Percentiles rank a stretch among this genome's conserved stretches.
These are phyloP conservation scores for Sporothrix brunneoviolacea DNA, from an alignment of 2,329 filamentous ascomycete species.

Conservation along the genomic window DNA sequence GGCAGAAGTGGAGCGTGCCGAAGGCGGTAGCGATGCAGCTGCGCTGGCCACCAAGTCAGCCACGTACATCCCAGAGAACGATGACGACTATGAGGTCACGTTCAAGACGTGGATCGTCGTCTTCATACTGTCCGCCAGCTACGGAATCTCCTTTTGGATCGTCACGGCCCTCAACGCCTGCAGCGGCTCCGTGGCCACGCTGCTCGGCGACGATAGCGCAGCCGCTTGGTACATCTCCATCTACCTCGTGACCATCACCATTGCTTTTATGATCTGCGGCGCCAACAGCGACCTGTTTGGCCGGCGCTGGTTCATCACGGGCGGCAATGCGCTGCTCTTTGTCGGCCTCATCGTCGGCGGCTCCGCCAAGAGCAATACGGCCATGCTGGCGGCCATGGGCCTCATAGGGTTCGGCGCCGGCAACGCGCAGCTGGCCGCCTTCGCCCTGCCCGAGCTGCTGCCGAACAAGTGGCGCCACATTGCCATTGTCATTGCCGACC, in stretches of 20 bases:
- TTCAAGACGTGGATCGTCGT: conserved; percentile 36
- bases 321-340: conserved; percentile 34
- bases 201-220: conserved; percentile 28
- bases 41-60: too few relatives aligned
- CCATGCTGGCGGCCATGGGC: conserved; percentile 33
- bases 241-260: conserved; percentile 35
- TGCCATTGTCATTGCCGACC: conserved; percentile 36
- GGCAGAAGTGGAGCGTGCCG: too few relatives aligned
- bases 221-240: conserved; percentile 30
- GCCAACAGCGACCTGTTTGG: conserved; percentile 42
- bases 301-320: conserved; percentile 38
- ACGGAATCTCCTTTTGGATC: conserved; percentile 35
- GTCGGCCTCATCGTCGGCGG: conserved; percentile 34
- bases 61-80: conserved; percentile 24
- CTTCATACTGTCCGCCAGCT: conserved; percentile 29
- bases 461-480: conserved; percentile 43
- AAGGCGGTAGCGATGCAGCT: too few relatives aligned
- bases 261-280: conserved; percentile 34
- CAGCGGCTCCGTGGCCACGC: conserved; percentile 25
- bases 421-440: conserved; percentile 38
- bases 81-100: conserved; percentile 33
- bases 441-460: conserved; percentile 40
- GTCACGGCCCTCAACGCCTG: conserved; percentile 28
- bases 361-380: conserved; percentile 31
- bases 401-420: conserved; percentile 39